Evolutionary conservation across 306 rosid species (phyloP), one percentile per base, ranked within the genome.

Genomic region (Glycine soja): DNA sequence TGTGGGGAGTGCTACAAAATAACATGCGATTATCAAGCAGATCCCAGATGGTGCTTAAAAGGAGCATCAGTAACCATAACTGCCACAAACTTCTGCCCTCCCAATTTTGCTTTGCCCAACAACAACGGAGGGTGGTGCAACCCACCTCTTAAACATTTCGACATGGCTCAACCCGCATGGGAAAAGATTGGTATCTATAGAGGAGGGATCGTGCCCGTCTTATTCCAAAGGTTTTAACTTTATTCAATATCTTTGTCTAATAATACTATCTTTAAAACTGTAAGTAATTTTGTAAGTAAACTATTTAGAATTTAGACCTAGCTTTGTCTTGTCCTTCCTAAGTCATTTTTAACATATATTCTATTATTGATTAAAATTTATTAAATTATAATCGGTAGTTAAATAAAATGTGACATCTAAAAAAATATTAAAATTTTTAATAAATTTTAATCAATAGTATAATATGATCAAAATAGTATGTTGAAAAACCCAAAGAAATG

Each of bases 121-220:
- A 13, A 95, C 88, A 69, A 91, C 32, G 99, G 99, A 73, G 99
- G 99, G 0, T 95, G 99, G 99, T 95, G 99, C 89, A 95, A 95
- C 75, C 93, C 97, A n/a, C 99, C 99, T 8, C 94, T 91, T 70
- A 85, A 87, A 86, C 99, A 95, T 61, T 95, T 95, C 46, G 99
- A 95, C 63, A 95, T 95, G 99, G 96, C 99, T 58, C 92, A 93
- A 65, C 99, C 97, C 2, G 97, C 99, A 6, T 95, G 99, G 99
- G 86, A 91, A 75, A 87, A 93, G 85, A 93, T 93, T 13, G 99
- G 92, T 6, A 89, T 91, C 52, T 93, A 93, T 78, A 78, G 85
- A 46, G 99, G 99, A n/a, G 99, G 98, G n/a, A 93, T 95, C 30
- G 59, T 95, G 34, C 99, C 98, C 0, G 97, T 95, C 0, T 24